Base-by-base conservation (phyloP, 1,139 yeast genomes). In the Pneumocystis canis region DNA sequence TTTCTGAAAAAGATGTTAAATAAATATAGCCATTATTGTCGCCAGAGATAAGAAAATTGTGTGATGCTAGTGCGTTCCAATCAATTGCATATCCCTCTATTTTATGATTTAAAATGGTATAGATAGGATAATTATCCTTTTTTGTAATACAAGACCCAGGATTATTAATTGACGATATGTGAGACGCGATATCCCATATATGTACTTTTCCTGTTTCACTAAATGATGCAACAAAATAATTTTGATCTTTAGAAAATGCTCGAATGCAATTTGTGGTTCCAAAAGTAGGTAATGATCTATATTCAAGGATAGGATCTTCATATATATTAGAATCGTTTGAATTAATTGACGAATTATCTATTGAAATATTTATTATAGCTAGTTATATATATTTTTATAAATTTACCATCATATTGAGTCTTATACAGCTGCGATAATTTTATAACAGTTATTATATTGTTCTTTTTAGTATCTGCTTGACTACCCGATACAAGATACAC, bases 51-150 rank as follows among this genome's bases (percentile, higher is more conserved):
- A 92, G 77, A 47, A 25, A 47, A 2, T 92, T 82, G 32, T 97
- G 97, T 1, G 63, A 60, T 16, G 59, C 37, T 18, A 85, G 76
- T 40, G 97, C 96, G 2, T 96, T 88, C 99, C 99, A 92, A 74
- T 90, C 98, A 62, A 94, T 75, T 28, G 96, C 99, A 71, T 89
- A 92, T 35, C 99, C 98, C 77, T 92, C 99, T 25, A 88, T 95
- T 70, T 85, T 85, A 72, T 92, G 99, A 67, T 78, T 80, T 70
- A 82, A 81, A 66, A 94, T 79, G n/a, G 96, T 89, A 74, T 90
- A 92, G 20, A 83, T 72, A 20, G 98, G 96, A 72, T 85, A 82
- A 72, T 87, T 89, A 67, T 85, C 80, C 35, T 79, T 75, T 73
- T 89, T 89, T 61, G 95, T 89, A 67, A 90, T 82, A 71, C 82